Evolutionary conservation across 148 eudicot genomes (phyloP).

Genomic region (Spergularia marina): DNA sequence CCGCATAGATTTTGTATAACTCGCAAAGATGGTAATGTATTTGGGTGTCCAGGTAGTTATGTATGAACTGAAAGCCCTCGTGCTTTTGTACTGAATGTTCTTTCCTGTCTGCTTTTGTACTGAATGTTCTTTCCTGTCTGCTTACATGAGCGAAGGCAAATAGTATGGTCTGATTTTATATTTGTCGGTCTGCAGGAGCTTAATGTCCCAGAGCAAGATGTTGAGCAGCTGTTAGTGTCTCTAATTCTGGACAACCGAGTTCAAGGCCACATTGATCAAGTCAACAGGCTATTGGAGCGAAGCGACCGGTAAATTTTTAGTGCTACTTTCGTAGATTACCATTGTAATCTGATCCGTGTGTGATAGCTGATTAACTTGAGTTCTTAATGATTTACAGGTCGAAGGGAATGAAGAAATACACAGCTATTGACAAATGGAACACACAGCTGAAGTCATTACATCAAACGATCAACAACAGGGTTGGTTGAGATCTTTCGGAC

Average conservation of each 20-base stretch:
- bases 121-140: not conserved
- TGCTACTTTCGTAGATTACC: not conserved
- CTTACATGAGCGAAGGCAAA: conserved; percentile 3
- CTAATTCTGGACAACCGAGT: conserved; percentile 89
- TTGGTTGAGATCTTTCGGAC: conserved; percentile 40
- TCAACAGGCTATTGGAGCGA: conserved; percentile 77
- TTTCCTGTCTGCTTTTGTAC: conserved; percentile 4
- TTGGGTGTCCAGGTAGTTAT: not conserved
- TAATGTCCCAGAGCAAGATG: conserved; percentile 90
- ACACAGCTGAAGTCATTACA: conserved; percentile 77
- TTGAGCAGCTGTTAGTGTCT: conserved; percentile 83
- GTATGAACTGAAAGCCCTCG: not conserved
- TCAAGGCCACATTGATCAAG: conserved; percentile 97
- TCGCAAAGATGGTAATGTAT: not conserved
- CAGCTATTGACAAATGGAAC: conserved; percentile 94
- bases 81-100: not conserved
- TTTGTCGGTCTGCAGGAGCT: conserved; percentile 55
- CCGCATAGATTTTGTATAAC: not conserved
- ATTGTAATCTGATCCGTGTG: not conserved
- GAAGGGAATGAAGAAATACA: conserved; percentile 88
- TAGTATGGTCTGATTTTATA: not conserved
- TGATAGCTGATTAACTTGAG: not conserved
- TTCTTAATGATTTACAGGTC: conserved; percentile 45
- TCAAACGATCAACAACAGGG: conserved; percentile 67
- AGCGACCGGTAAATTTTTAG: conserved; percentile 56